Base-by-base conservation (phyloP, 257 asterid genomes). In the Rhazya stricta region DNA sequence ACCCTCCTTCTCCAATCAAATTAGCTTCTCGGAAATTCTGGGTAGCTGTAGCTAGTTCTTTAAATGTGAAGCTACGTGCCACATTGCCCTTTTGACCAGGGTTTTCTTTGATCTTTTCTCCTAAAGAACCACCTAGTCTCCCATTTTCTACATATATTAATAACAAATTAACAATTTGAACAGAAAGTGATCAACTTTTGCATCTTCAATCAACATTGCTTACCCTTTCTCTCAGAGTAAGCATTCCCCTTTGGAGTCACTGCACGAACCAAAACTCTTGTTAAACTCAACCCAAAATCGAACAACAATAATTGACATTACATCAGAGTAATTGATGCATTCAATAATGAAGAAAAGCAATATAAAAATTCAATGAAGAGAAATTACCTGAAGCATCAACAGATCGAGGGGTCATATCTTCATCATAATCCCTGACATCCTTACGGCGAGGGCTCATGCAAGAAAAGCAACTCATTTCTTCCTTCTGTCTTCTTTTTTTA, bases 1-100 rank as follows among this genome's bases (percentile, higher is more conserved):
- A 93, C 11, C 98, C 98, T 7, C 97, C 98, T 77, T 87, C 96
- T 15, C 98, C 98, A 3, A 93, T 83, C 88, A 89, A 81, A 87
- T 93, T 93, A 23, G 88, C 81, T 72, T 83, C 91, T 81, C 84
- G 79, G 25, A 93, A 93, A 74, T 89, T 88, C 81, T 88, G 92
- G 23, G 98, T 93, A 2, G 93, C 96, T 69, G 53, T 68, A 29
- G 95, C 91, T 16, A 93, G 97, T 50, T 93, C 98, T 80, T 85
- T 89, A 84, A 91, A 93, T 0, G 95, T 79, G 86, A 91, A 93
- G 82, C 91, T 83, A 10, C 88, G 88, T 8, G 97, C 98, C 3
- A 78, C 87, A 80, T 79, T 84, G 45, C 84, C 84, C 82, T 75
- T 84, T 60, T 71, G 78, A 34, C 65, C 57, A 63, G 46, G 76